Evolutionary conservation across 352 stramenopile genomes (phyloP), one percentile per base, ranked within the genome.

Genomic region (Pythium grandisporangium): DNA sequence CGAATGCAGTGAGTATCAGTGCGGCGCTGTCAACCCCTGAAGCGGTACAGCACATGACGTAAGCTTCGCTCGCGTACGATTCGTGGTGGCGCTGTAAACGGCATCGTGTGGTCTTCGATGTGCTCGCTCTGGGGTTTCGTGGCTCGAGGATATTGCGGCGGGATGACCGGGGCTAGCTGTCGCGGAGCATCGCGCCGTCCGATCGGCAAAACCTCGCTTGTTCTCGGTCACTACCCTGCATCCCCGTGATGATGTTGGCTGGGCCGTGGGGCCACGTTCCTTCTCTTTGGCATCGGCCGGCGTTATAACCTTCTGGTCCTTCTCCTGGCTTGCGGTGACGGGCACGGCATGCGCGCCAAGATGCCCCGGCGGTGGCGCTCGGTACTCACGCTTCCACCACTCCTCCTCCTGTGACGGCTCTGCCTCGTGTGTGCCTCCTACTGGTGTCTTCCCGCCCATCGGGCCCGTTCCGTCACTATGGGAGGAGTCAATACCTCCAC

Each of bases 121-220:
- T 32, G 55, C 63, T 22, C 55, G 60, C 36, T 82, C 69, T 1
- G 63, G 69, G 16, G 65, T 82, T 42, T 78, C 69, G 37, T 70
- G 44, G 19, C 37, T 36, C 14, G 8, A n/a, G n/a, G n/a, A n/a
- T n/a, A n/a, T n/a, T n/a, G n/a, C n/a, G n/a, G n/a, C n/a, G n/a
- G n/a, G n/a, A n/a, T n/a, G n/a, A n/a, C n/a, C n/a, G n/a, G n/a
- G n/a, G n/a, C n/a, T n/a, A n/a, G n/a, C n/a, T n/a, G n/a, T n/a
- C n/a, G n/a, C n/a, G n/a, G n/a, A n/a, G n/a, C n/a, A n/a, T n/a
- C n/a, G n/a, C n/a, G n/a, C n/a, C n/a, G n/a, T n/a, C n/a, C n/a
- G n/a, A n/a, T 20, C 27, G 8, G 27, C 27, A 14, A 32, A 32
- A n/a, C n/a, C 27, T 32, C 27, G 27, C 8, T 32, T 14, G 10